Evolutionary conservation across 2,329 filamentous ascomycete genomes (phyloP).

Genomic region (Pseudogymnoascus sp.): DNA sequence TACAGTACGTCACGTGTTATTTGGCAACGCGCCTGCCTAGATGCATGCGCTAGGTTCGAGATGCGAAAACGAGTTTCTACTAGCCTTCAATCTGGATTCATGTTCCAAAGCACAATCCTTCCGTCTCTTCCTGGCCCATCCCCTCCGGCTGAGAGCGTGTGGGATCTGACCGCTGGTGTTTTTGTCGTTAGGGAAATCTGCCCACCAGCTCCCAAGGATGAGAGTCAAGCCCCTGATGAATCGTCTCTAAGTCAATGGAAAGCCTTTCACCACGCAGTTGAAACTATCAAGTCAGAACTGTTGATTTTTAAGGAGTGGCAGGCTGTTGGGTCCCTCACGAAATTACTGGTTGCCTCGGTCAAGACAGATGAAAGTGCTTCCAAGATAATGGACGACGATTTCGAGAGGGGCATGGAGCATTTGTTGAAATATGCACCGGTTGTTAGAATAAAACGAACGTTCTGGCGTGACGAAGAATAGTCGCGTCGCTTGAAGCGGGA

Average conservation of each 20-base stretch:
- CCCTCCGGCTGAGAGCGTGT: neutral
- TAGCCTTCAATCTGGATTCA: neutral
- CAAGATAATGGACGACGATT: neutral
- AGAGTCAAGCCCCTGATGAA: neutral
- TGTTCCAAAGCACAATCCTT: neutral
- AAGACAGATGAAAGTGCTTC: neutral
- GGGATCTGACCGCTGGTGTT: neutral
- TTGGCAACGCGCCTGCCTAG: conserved; percentile 7
- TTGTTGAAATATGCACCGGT: neutral
- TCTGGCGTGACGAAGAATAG: neutral
- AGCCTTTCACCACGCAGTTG: neutral
- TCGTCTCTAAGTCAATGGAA: neutral
- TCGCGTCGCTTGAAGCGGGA: neutral
- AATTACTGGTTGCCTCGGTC: neutral
- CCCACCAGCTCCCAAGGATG: neutral
- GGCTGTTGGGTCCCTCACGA: neutral
- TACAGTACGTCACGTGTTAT: conserved; percentile 4
- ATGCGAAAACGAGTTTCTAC: neutral
- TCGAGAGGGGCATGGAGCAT: neutral
- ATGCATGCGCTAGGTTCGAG: neutral
- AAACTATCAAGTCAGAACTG: neutral
- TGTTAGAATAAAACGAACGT: neutral
- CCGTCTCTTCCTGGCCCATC: neutral
- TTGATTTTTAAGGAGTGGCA: neutral
- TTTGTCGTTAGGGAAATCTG: neutral